phyloP scores from a whole-genome alignment of 2,329 filamentous ascomycete species.

The Neoscytalidium dimidiatum region DNA sequence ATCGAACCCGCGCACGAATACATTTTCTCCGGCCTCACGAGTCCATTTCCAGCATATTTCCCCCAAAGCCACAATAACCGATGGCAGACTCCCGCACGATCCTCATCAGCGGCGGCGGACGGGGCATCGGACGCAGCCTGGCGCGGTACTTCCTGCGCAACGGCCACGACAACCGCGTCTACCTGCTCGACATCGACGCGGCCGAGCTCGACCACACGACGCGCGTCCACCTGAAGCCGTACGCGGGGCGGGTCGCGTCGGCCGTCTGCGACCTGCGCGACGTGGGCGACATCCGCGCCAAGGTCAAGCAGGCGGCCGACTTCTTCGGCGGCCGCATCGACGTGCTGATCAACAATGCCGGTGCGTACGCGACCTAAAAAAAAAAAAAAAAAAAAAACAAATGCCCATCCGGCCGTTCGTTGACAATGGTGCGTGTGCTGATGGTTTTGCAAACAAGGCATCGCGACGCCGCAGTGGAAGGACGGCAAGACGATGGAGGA shows the following conservation, averaged over 20 bases:
- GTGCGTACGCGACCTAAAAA: background rate
- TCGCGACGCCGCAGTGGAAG: constrained; percentile 43
- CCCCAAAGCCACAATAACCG: background rate
- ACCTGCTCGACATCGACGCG: constrained; percentile 37
- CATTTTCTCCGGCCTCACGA: background rate
- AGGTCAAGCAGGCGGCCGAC: constrained; percentile 43
- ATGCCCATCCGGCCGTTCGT: no score
- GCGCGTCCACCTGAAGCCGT: constrained; percentile 32
- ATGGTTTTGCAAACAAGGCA: no score
- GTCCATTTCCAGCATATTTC: background rate
- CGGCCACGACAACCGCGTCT: constrained; percentile 45
- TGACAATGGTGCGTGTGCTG: no score
- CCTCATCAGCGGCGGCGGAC: constrained; percentile 46
- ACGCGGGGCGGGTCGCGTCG: constrained; percentile 35
- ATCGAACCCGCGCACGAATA: no score
- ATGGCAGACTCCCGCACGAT: constrained; percentile 26
- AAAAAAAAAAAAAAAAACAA: no score
- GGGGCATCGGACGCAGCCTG: constrained; percentile 51
- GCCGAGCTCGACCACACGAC: constrained; percentile 29
- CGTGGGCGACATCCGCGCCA: constrained; percentile 42
- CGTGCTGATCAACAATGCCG: constrained; percentile 39
- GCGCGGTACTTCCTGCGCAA: constrained; percentile 44
- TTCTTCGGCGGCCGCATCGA: constrained; percentile 46
- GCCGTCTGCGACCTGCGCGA: constrained; percentile 48
- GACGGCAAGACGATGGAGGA: constrained; percentile 51